Base-by-base conservation (phyloP, 805 yeast species). In the Lipomyces mesembrius region DNA sequence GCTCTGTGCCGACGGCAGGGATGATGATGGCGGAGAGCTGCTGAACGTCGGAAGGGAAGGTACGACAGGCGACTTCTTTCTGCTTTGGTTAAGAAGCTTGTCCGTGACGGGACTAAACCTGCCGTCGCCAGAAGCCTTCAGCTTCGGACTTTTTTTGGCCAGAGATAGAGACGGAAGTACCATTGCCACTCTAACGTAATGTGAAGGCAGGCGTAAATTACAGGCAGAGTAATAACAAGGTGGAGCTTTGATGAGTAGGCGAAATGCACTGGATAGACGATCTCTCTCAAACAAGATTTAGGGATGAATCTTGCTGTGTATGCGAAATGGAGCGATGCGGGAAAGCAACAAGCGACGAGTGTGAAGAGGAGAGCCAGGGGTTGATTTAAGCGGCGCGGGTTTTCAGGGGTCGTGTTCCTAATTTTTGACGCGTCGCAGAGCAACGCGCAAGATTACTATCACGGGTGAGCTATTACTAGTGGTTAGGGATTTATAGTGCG, bases 41-140 rank as follows among this genome's bases (percentile, higher is more conserved):
- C 34, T 17, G 55, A 11, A 12, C 35, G 34, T 3, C 29, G 27
- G 55, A 52, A 52, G 7, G 9, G 55, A 14, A 17, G 27, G 27
- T 14, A 22, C 8, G 11, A 22, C 32, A 2, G 55, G 34, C 11
- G 34, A 52, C 55, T 9, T 52, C 34, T 29, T 9, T 11, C 17
- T 29, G 34, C 55, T 52, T 11, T 12, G 34, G 55, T 6, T 8
- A 29, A 8, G 3, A 5, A 52, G 20, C n/a, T 52, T 25, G 34
- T 25, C 34, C 14, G n/a, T 52, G 55, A 52, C 34, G n/a, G 55
- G 55, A 17, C 55, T 52, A 9, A 52, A 52, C 1, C 55, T 25
- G 8, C 55, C 55, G 27, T 52, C 55, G 29, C n/a, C n/a, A 4
- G 55, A 29, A 52, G 55, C 17, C n/a, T 52, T 52, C 55, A 52